phyloP scores from a whole-genome alignment of 164 flowering plant species.

The Litsea cubeba region DNA sequence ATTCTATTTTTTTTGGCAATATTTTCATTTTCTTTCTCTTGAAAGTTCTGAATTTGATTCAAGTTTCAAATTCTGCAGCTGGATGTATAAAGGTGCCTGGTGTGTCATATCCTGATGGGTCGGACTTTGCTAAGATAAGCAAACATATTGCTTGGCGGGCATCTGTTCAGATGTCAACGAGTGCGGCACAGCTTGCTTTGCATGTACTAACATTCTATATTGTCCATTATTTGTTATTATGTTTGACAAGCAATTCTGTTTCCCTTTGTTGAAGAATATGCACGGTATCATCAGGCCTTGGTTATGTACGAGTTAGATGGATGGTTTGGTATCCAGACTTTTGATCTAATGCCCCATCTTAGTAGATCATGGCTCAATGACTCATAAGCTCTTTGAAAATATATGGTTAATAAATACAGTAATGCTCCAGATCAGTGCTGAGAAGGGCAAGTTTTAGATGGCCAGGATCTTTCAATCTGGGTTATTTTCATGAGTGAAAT shows the following conservation, averaged over 20 bases:
- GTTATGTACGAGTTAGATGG: background rate
- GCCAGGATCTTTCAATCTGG: too few species aligned
- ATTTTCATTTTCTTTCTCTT: constrained; percentile 14
- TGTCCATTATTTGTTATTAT: background rate
- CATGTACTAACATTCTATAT: constrained; percentile 40
- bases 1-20: constrained; percentile 5
- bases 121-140: constrained; percentile 68
- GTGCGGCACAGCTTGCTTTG: constrained; percentile 68
- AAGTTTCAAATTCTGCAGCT: constrained; percentile 53
- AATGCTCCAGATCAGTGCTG: too few species aligned
- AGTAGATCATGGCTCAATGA: background rate
- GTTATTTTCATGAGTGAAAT: too few species aligned
- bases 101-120: constrained; percentile 66
- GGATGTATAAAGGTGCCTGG: constrained; percentile 77
- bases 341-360: background rate
- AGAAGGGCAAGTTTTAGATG: too few species aligned
- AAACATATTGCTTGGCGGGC: constrained; percentile 78
- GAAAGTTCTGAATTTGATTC: constrained; percentile 26
- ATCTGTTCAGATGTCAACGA: constrained; percentile 64
- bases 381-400: too few species aligned
- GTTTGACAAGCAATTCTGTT: background rate
- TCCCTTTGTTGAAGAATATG: background rate
- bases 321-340: background rate
- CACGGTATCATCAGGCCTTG: background rate
- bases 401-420: too few species aligned